Conservation (phyloP, 208 protist species). For the Leishmania amazonensis region DNA sequence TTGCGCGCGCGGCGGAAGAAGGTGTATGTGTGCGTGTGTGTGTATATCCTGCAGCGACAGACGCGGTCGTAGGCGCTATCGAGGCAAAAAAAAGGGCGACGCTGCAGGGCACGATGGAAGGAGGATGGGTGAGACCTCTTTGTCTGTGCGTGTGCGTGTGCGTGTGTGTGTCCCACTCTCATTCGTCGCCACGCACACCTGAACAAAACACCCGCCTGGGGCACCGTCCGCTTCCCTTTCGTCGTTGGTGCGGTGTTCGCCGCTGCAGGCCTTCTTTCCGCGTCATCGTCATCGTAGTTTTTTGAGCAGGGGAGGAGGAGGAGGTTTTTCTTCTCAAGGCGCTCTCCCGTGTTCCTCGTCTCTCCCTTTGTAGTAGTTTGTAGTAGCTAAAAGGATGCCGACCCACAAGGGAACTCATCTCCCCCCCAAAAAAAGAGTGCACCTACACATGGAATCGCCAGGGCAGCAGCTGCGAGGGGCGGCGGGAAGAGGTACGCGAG, state of each 20-base stretch:
- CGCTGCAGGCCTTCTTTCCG: background rate
- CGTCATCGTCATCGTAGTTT: background rate
- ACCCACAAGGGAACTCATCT: background rate
- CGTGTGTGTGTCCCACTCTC: background rate
- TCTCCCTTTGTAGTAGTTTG: constrained; percentile 10
- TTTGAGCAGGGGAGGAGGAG: too few species aligned
- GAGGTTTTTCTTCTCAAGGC: background rate
- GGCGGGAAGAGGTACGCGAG: background rate
- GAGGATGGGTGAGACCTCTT: background rate
- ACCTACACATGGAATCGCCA: background rate
- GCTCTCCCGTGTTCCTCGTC: constrained; percentile 9
- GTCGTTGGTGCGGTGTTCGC: background rate
- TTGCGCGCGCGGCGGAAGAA: background rate
- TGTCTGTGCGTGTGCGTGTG: background rate
- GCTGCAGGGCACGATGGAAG: background rate
- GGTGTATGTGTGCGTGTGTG: background rate
- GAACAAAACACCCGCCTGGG: background rate
- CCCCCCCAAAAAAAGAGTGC: background rate
- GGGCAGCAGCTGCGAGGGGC: background rate
- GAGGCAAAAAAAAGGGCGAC: background rate
- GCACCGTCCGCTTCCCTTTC: background rate
- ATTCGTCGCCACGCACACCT: background rate
- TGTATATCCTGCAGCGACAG: background rate
- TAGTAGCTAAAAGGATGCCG: background rate
- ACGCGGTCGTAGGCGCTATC: background rate